A percentile compares a stretch with the other conserved stretches of the same genome.
phyloP scores from a whole-genome alignment of 257 asterid species.

The Solanum ossicruentum region DNA sequence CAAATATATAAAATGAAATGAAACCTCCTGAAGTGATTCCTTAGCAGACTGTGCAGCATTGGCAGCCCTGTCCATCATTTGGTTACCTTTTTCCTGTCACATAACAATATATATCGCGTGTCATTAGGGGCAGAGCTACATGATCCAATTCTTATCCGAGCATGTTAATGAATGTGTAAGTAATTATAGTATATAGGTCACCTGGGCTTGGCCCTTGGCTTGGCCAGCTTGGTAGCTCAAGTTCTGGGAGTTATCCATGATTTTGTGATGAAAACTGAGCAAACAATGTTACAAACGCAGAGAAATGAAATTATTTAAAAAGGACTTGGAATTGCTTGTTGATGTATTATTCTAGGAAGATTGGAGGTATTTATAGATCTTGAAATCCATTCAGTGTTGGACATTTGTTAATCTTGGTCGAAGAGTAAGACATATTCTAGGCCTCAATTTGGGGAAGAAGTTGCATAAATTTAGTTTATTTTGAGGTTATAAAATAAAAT shows the following conservation, averaged over 20 bases:
- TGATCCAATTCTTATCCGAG: background rate
- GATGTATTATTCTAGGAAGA: background rate
- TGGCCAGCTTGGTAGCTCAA: constrained; percentile 24
- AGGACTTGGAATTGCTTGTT: background rate
- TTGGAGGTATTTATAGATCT: background rate
- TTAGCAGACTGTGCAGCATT: constrained; percentile 23
- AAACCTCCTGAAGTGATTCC: constrained; percentile 17
- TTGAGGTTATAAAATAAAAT: background rate
- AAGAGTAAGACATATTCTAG: background rate
- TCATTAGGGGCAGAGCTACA: background rate
- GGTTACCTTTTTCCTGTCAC: constrained; percentile 22
- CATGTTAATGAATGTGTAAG: too few relatives aligned
- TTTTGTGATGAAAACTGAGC: background rate
- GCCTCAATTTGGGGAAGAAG: background rate
- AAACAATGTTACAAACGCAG: background rate
- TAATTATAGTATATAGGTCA: too few relatives aligned
- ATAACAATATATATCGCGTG: background rate
- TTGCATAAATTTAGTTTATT: background rate
- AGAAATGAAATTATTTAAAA: background rate
- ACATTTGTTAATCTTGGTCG: background rate
- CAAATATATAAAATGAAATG: background rate
- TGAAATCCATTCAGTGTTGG: background rate
- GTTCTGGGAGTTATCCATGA: constrained; percentile 10
- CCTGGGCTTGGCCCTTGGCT: constrained; percentile 6
- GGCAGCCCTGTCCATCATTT: constrained; percentile 19